Base-by-base conservation (phyloP, 441 rosid species). In the Bocquillonia castaneifolia region DNA sequence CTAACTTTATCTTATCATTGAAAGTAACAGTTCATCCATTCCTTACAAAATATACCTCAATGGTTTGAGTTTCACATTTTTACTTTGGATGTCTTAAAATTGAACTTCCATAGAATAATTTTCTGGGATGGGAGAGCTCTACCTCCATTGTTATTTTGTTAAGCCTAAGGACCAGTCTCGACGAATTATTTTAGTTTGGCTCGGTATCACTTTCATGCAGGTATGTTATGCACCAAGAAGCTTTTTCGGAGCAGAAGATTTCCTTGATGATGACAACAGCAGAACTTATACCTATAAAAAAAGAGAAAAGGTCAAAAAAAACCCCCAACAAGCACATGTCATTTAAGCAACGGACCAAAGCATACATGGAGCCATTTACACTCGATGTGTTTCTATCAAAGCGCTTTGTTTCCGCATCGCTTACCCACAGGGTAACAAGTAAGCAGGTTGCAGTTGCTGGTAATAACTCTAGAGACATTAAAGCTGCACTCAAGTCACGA, bases 231-330 rank as follows among this genome's bases (percentile, higher is more conserved):
- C 89, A 26, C 96, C 91, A 12, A 90, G 98, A 81, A 92, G 98
- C 77, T 92, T 88, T 66, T 92, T 90, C 47, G 98, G 98, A 28
- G 96, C 91, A 28, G 98, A 93, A 82, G 97, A 93, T 82, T 93
- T 84, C 74, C 68, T 93, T 40, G 98, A 93, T 36, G 98, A 90
- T 29, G 86, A 87, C 68, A 90, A 86, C 71, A 85, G 91, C 85
- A 74, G 88, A 72, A 96, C 98, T 14, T 88, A 88, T 77, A 90
- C 96, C 44, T 93, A 87, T 74, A 78, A 90, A 69, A 90, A 88
- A 71, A 93, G 66, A 74, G 87, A 90, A 59, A 87, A 77, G 57
- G 83, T 94, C 0, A 92, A 91, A 78, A 86, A 89, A n/a, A n/a
- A n/a, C n/a, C 68, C 89, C 96, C 10, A 76, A 68, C 80, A 93